A percentile compares a stretch with the other conserved stretches of the same genome.
Conservation (phyloP, 2,329 filamentous ascomycete genomes). For the Xylaria sp. region DNA sequence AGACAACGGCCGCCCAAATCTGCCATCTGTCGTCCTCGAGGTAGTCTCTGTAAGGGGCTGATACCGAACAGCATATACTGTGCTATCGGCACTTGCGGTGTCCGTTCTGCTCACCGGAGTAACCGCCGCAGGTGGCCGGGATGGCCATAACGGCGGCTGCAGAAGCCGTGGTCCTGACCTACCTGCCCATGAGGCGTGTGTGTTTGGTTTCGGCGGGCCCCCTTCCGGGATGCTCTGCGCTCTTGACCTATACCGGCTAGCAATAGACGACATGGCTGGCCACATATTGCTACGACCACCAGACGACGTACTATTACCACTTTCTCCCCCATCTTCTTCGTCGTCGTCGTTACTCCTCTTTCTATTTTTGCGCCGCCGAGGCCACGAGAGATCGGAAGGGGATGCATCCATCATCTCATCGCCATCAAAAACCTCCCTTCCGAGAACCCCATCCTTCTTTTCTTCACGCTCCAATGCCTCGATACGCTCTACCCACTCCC, state of each 20-base stretch:
- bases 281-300: conserved; percentile 41
- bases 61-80: conserved; percentile 65
- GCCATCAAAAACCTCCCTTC: conserved; percentile 88
- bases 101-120: conserved; percentile 65
- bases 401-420: conserved; percentile 83
- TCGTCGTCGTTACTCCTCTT: conserved; percentile 31
- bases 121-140: conserved; percentile 56
- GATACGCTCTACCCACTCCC: conserved; percentile 97
- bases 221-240: conserved; percentile 28
- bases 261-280: conserved; percentile 46
- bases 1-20: conserved; percentile 38
- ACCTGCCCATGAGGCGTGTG: conserved; percentile 26
- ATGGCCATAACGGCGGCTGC: conserved; percentile 57
- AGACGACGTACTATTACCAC: conserved; percentile 32
- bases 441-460: conserved; percentile 89
- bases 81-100: conserved; percentile 65
- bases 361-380: conserved; percentile 37
- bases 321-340: conserved; percentile 39
- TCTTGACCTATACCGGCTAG: conserved; percentile 41
- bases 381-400: conserved; percentile 54
- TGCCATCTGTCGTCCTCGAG: conserved; percentile 48
- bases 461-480: conserved; percentile 91
- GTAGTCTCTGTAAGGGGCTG: conserved; percentile 58
- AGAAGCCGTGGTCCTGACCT: conserved; percentile 39
- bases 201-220: conserved; percentile 17